phyloP scores from a whole-genome alignment of 192 early-diverging fungal species.

The Jimgerdemannia flammicorona region DNA sequence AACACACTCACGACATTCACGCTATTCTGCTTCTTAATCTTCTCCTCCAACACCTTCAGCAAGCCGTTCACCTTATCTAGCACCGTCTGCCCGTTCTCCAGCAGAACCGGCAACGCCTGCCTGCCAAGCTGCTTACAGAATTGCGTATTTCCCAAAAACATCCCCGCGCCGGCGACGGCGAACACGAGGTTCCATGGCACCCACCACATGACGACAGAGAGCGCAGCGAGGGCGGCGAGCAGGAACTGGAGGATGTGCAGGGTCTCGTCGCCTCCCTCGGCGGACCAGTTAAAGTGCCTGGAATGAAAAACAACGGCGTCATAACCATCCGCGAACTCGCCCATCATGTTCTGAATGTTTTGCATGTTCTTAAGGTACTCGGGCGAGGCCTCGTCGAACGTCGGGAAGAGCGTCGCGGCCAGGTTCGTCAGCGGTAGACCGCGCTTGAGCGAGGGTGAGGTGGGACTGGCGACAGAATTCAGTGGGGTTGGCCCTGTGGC shows the following conservation, averaged over 20 bases:
- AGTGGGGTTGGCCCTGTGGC: slow-evolving; percentile 2
- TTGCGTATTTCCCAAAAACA: slow-evolving; percentile 61
- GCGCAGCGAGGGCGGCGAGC: slow-evolving; percentile 26
- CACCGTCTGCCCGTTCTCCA: background rate
- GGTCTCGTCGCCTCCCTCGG: slow-evolving; percentile 30
- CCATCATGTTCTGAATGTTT: slow-evolving; percentile 80
- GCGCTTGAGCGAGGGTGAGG: background rate
- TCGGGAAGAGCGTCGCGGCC: slow-evolving; percentile 8
- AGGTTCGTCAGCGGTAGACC: background rate
- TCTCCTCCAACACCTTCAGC: background rate
- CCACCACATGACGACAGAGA: slow-evolving; percentile 38
- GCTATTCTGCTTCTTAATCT: background rate
- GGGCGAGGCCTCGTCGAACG: slow-evolving; percentile 34
- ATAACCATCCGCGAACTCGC: slow-evolving; percentile 45
- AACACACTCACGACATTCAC: slow-evolving; percentile 6
- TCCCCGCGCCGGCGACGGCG: slow-evolving; percentile 46
- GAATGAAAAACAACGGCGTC: slow-evolving; percentile 36
- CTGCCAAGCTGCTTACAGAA: slow-evolving; percentile 31
- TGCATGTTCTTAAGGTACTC: slow-evolving; percentile 68
- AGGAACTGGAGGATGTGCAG: slow-evolving; percentile 37
- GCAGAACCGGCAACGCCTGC: background rate
- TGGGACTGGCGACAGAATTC: background rate
- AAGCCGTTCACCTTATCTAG: background rate
- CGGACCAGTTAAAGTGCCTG: slow-evolving; percentile 50
- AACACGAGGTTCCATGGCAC: slow-evolving; percentile 45